Evolutionary conservation across 2,329 filamentous ascomycete genomes (phyloP).

Genomic region (Aspergillus pseudoterreus): DNA sequence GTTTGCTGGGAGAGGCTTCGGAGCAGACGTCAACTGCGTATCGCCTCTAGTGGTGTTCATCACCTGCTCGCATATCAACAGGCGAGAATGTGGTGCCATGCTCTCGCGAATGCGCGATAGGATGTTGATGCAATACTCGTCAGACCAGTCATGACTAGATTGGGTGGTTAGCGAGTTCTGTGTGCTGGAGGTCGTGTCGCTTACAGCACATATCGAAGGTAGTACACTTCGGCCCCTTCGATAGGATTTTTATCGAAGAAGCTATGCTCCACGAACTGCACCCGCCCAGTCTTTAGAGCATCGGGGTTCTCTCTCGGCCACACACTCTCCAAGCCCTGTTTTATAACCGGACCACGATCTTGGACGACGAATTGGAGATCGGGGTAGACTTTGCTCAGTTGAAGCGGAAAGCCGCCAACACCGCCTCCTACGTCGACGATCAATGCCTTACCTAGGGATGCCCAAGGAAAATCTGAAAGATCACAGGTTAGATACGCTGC

Average conservation of each 20-base stretch:
- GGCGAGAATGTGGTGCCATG: slow-evolving; percentile 1
- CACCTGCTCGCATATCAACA: slow-evolving; percentile 11
- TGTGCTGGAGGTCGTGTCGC: background rate
- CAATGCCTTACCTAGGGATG: background rate
- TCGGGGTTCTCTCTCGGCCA: slow-evolving; percentile 3
- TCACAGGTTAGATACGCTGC: background rate
- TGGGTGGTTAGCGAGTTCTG: background rate
- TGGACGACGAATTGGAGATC: slow-evolving; percentile 5
- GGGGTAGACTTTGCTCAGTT: slow-evolving; percentile 2
- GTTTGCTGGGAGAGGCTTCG: slow-evolving; percentile 4
- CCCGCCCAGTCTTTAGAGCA: background rate
- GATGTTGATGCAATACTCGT: slow-evolving; percentile 8
- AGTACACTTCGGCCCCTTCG: slow-evolving; percentile 6
- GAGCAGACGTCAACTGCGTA: background rate
- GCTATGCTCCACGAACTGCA: slow-evolving; percentile 3
- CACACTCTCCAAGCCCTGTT: background rate
- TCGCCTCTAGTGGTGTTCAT: slow-evolving; percentile 10
- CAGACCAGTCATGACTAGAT: slow-evolving; percentile 11
- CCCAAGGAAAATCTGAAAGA: slow-evolving; percentile 7
- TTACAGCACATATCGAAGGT: slow-evolving; percentile 9
- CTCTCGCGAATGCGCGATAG: slow-evolving; percentile 3
- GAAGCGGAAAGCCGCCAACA: slow-evolving; percentile 9
- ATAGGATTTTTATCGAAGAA: slow-evolving; percentile 9
- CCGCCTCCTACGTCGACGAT: slow-evolving; percentile 11
- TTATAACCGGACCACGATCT: background rate